These are phyloP conservation scores for Aspergillus japonicus DNA, from an alignment of 2,329 filamentous ascomycete species.

Conservation along the genomic window DNA sequence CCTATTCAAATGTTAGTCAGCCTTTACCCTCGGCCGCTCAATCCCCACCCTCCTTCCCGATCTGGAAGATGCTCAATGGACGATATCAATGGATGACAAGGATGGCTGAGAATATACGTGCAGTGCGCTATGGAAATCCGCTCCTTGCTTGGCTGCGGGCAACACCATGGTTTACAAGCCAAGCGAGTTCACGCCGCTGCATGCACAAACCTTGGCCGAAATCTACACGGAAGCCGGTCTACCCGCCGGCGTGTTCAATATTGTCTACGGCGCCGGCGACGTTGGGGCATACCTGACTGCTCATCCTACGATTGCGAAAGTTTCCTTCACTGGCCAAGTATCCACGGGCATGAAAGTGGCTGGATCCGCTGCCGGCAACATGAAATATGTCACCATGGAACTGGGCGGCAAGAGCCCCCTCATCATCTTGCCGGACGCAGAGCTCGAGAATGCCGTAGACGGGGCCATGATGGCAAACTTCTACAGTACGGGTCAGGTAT, in stretches of 20 bases:
- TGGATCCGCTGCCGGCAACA: conserved; percentile 67
- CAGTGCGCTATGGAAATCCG: conserved; percentile 79
- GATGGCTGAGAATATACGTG: conserved; percentile 5
- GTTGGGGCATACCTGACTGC: conserved; percentile 73
- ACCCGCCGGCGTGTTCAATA: conserved; percentile 81
- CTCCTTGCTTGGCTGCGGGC: conserved; percentile 78
- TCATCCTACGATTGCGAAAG: conserved; percentile 74
- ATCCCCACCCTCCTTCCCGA: too few species aligned
- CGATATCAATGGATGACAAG: too few species aligned
- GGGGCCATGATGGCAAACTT: conserved; percentile 94
- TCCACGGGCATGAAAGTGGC: conserved; percentile 81
- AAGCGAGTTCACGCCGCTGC: conserved; percentile 82
- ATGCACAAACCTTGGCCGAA: conserved; percentile 71
- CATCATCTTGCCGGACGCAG: conserved; percentile 75
- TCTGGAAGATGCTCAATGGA: too few species aligned
- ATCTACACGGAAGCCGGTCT: conserved; percentile 77
- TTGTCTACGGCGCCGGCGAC: conserved; percentile 76
- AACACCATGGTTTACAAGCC: conserved; percentile 93
- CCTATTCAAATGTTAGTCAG: conserved; percentile 70
- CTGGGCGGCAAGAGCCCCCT: conserved; percentile 83
- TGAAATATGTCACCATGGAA: conserved; percentile 94
- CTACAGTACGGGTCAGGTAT: conserved; percentile 86
- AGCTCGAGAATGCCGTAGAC: conserved; percentile 77
- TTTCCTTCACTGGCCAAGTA: conserved; percentile 87
- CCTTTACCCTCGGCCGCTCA: not conserved